phyloP scores from a whole-genome alignment of 768 basidiomycete genomes.

The Pleurotus tuber-regium region DNA sequence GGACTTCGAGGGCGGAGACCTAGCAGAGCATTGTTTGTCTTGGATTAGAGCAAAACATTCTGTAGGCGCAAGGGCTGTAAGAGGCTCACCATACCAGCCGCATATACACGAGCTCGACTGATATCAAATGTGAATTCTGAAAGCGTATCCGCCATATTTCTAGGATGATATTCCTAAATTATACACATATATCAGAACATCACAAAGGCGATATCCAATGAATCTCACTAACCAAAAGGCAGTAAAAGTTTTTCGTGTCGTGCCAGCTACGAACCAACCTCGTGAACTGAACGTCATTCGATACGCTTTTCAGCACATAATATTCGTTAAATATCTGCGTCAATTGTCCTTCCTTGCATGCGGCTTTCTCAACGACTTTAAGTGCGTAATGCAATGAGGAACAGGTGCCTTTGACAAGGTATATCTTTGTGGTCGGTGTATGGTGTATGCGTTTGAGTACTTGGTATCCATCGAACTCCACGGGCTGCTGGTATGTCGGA shows the following conservation, averaged over 20 bases:
- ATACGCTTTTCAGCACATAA: not conserved
- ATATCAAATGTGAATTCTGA: not conserved
- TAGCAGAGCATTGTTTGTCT: not conserved
- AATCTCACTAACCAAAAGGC: not conserved
- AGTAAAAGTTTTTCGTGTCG: slow-evolving; percentile 3
- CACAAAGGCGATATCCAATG: too few relatives aligned
- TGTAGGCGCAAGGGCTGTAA: not conserved
- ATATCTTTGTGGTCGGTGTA: not conserved
- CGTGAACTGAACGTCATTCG: not conserved
- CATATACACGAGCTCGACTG: slow-evolving; percentile 2
- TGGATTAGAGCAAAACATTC: too few relatives aligned
- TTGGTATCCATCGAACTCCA: not conserved
- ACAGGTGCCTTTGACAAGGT: not conserved
- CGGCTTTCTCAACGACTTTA: slow-evolving; percentile 2
- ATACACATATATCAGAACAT: not conserved
- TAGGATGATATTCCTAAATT: slow-evolving; percentile 1
- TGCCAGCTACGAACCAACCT: slow-evolving; percentile 7
- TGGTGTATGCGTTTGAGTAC: slow-evolving; percentile 6
- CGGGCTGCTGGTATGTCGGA: not conserved
- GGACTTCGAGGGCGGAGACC: not conserved
- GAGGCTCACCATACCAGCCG: slow-evolving; percentile 1
- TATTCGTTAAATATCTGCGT: not conserved
- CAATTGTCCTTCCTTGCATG: not conserved
- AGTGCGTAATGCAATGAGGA: not conserved
- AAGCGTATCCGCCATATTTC: not conserved